phyloP scores from a whole-genome alignment of 1,139 yeast genomes.

The Kodamaea arcana region DNA sequence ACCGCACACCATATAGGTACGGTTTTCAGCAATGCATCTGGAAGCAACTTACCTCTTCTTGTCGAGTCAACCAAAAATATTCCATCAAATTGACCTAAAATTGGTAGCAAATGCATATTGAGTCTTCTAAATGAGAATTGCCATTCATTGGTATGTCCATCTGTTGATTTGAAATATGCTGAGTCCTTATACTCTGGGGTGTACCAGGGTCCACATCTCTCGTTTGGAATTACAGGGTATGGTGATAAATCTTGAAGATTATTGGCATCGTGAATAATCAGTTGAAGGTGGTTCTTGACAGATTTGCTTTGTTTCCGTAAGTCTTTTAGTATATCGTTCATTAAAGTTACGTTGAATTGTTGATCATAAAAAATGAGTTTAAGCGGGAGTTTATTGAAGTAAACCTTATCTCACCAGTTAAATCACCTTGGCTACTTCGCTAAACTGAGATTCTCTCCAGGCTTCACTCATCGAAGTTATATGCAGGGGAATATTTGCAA shows the following conservation, averaged over 20 bases:
- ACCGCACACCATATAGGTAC: conserved; percentile 92
- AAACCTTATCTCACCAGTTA: too few relatives aligned
- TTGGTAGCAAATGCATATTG: conserved; percentile 63
- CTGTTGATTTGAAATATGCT: conserved; percentile 83
- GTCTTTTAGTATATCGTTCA: conserved; percentile 29
- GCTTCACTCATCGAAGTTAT: too few relatives aligned
- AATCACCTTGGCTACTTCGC: too few relatives aligned
- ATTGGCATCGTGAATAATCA: conserved; percentile 58
- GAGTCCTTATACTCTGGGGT: conserved; percentile 47
- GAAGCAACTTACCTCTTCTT: conserved; percentile 74
- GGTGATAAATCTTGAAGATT: conserved; percentile 9
- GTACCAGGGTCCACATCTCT: conserved; percentile 89
- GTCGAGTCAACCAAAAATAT: conserved; percentile 77
- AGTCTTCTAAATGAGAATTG: conserved; percentile 66
- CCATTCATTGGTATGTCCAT: conserved; percentile 85
- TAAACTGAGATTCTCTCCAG: too few relatives aligned
- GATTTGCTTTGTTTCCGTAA: conserved; percentile 53
- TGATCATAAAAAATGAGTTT: too few relatives aligned
- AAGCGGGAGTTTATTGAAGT: too few relatives aligned
- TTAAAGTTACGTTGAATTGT: too few relatives aligned
- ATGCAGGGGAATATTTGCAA: too few relatives aligned
- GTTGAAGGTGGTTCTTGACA: conserved; percentile 60
- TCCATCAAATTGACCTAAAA: conserved; percentile 41
- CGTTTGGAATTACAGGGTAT: conserved; percentile 62
- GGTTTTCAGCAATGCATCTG: conserved; percentile 84